Conservation (phyloP, 176 grass and related monocot genomes). For the Themeda triandra region DNA sequence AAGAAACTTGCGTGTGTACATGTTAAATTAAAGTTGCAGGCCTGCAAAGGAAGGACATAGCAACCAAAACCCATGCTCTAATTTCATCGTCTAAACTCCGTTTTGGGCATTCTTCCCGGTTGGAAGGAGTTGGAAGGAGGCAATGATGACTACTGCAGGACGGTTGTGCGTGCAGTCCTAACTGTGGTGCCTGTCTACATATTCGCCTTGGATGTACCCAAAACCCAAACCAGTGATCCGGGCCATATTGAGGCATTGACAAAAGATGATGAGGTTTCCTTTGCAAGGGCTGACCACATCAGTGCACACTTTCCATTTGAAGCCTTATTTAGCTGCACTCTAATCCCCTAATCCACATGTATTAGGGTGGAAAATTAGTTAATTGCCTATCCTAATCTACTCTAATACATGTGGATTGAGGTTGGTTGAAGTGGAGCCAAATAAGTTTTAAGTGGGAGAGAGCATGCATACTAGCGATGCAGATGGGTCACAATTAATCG, state of each 20-base stretch:
- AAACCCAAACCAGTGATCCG: background rate
- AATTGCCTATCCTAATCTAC: background rate
- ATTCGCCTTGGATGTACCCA: background rate
- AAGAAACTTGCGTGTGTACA: background rate
- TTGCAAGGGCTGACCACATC: background rate
- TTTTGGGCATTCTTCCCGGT: background rate
- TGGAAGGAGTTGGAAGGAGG: background rate
- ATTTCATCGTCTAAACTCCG: background rate
- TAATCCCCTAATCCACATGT: background rate
- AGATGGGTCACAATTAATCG: background rate
- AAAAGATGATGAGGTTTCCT: background rate
- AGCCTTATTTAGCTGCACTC: background rate
- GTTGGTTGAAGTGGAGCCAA: background rate
- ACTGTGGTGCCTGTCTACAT: background rate
- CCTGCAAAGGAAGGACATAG: background rate
- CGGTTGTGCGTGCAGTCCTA: background rate
- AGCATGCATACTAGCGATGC: background rate
- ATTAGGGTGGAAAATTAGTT: background rate
- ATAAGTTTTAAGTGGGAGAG: background rate
- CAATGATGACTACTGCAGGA: background rate
- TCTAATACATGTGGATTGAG: background rate
- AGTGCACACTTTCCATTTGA: background rate
- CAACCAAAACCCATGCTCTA: background rate
- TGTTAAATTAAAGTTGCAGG: background rate
- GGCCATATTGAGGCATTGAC: background rate